A percentile compares a stretch with the other conserved stretches of the same genome.
These are phyloP conservation scores for Trichosporon asahii DNA, from an alignment of 1,284 basidiomycete genomes.

Conservation along the genomic window DNA sequence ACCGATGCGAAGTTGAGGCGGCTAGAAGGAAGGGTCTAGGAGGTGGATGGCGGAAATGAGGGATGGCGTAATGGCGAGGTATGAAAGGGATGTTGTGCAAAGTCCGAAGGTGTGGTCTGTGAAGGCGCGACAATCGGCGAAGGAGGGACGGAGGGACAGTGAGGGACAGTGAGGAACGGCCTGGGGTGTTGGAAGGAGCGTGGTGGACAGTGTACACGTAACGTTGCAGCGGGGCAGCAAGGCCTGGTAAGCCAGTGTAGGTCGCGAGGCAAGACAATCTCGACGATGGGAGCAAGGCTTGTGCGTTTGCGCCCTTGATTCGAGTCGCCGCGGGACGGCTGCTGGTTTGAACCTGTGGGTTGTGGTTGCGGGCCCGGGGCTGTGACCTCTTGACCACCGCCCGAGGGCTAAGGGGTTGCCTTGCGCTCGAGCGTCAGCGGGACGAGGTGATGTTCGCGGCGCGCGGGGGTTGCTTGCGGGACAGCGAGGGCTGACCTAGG, in stretches of 20 bases:
- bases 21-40: not conserved
- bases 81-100: not conserved
- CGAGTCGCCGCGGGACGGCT: not conserved
- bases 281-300: not conserved
- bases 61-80: not conserved
- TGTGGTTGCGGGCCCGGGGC: not conserved
- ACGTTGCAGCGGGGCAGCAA: not conserved
- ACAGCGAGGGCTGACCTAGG: not conserved
- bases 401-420: not conserved
- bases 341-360: not conserved
- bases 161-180: not conserved
- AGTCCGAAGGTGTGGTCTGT: not conserved
- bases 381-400: not conserved
- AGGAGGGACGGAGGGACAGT: not conserved
- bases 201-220: conserved; percentile 3
- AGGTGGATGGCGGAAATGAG: not conserved
- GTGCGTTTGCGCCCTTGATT: not conserved
- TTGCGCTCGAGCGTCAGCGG: not conserved
- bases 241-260: not conserved
- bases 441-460: not conserved
- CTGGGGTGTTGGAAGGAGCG: not conserved
- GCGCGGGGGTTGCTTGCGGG: not conserved
- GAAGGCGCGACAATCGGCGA: not conserved
- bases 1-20: not conserved
- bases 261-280: not conserved